phyloP scores from a whole-genome alignment of 371 early-diverging fungal species.

The Mortierella sp. region DNA sequence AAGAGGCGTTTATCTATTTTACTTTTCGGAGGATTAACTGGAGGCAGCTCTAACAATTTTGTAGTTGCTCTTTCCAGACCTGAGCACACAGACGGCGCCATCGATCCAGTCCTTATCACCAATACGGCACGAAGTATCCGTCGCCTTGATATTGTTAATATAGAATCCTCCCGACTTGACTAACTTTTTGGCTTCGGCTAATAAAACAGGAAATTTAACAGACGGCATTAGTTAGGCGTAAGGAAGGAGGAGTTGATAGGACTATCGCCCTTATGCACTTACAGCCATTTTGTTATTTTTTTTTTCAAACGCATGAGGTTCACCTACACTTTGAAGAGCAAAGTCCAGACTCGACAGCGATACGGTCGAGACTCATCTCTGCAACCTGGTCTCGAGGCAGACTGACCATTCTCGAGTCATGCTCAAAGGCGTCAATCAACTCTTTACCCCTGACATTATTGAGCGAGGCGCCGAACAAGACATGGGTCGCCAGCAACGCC shows the following conservation, averaged over 20 bases:
- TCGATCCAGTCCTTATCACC: slow-evolving; percentile 68
- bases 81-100: slow-evolving; percentile 65
- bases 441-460: slow-evolving; percentile 64
- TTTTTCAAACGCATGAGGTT: background rate
- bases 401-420: slow-evolving; percentile 72
- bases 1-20: background rate
- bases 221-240: background rate
- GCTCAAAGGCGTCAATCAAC: slow-evolving; percentile 79
- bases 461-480: slow-evolving; percentile 75
- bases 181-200: slow-evolving; percentile 83
- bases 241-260: background rate
- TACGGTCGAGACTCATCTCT: slow-evolving; percentile 65
- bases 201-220: background rate
- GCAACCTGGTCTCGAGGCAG: slow-evolving; percentile 59
- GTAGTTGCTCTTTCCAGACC: slow-evolving; percentile 76
- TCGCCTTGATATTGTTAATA: slow-evolving; percentile 74
- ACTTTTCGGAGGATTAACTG: background rate
- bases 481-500: slow-evolving; percentile 77
- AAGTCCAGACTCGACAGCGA: slow-evolving; percentile 73
- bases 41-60: slow-evolving; percentile 48
- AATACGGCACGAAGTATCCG: slow-evolving; percentile 59
- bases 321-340: slow-evolving; percentile 78
- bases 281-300: background rate
- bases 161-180: slow-evolving; percentile 83
- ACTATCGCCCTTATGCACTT: background rate